phyloP scores from a whole-genome alignment of 2,329 filamentous ascomycete genomes.

The Aspergillus ibericus region DNA sequence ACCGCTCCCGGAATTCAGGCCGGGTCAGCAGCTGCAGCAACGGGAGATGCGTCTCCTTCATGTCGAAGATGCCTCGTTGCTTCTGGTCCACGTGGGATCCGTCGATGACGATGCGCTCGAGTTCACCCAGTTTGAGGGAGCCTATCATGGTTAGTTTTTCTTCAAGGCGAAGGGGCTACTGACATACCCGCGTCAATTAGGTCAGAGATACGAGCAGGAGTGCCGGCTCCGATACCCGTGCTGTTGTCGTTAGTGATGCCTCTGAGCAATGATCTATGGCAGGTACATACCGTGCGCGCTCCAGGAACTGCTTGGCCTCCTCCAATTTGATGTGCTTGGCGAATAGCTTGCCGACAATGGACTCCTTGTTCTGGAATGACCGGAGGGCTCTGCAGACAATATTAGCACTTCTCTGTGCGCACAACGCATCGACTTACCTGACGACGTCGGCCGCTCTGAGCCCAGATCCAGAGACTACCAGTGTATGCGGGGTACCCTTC shows the following conservation, averaged over 20 bases:
- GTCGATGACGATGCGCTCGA: conserved; percentile 83
- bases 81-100: conserved; percentile 93
- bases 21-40: conserved; percentile 72
- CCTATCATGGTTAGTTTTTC: conserved; percentile 44
- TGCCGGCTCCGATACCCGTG: conserved; percentile 86
- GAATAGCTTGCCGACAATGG: conserved; percentile 84
- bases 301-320: conserved; percentile 76
- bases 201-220: conserved; percentile 77
- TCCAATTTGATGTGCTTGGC: conserved; percentile 97
- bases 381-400: conserved; percentile 61
- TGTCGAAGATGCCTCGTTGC: conserved; percentile 89
- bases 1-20: conserved; percentile 69
- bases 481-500: conserved; percentile 76
- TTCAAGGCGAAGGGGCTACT: neutral
- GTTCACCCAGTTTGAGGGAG: conserved; percentile 66
- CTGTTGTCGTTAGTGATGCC: conserved; percentile 41
- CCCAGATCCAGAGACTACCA: conserved; percentile 83
- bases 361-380: conserved; percentile 76
- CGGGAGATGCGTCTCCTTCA: conserved; percentile 87
- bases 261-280: neutral
- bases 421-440: conserved; percentile 51
- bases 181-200: conserved; percentile 75
- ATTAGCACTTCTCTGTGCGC: neutral
- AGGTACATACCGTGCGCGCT: conserved; percentile 54
- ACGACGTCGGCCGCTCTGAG: conserved; percentile 83